A percentile compares a stretch with the other conserved stretches of the same genome.
Evolutionary conservation across 495 filamentous ascomycete species (phyloP).

Genomic region (Annulohypoxylon moriforme): DNA sequence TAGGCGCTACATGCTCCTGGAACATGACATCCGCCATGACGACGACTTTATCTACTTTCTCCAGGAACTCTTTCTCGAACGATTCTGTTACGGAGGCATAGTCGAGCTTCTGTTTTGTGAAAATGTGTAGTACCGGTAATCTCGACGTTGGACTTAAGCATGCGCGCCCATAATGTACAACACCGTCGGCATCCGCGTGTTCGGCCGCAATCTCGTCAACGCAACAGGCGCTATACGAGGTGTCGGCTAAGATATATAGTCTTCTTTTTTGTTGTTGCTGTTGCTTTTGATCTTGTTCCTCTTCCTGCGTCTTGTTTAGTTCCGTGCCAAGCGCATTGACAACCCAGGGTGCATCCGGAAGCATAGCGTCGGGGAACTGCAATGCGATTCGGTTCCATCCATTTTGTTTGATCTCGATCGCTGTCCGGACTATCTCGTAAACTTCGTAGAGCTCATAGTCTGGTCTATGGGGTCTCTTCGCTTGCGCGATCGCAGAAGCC

Average conservation of each 20-base stretch:
- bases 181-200: slow-evolving; percentile 88
- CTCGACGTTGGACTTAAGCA: slow-evolving; percentile 92
- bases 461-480: slow-evolving; percentile 57
- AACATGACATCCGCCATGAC: slow-evolving; percentile 93
- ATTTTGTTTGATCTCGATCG: slow-evolving; percentile 75
- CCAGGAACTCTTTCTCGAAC: slow-evolving; percentile 76
- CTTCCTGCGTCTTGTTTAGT: slow-evolving; percentile 55
- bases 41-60: slow-evolving; percentile 72
- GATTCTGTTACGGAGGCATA: slow-evolving; percentile 65
- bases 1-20: slow-evolving; percentile 69
- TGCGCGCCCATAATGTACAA: slow-evolving; percentile 93
- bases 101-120: slow-evolving; percentile 76
- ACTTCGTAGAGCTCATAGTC: slow-evolving; percentile 79
- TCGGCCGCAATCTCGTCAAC: slow-evolving; percentile 98
- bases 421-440: slow-evolving; percentile 89
- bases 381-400: slow-evolving; percentile 83
- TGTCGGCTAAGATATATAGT: slow-evolving; percentile 92
- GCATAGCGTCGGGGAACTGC: slow-evolving; percentile 94
- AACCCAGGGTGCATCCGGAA: slow-evolving; percentile 85
- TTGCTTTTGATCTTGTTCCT: slow-evolving; percentile 6
- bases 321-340: slow-evolving; percentile 73
- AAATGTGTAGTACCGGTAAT: slow-evolving; percentile 91
- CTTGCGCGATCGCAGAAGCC: slow-evolving; percentile 47
- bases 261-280: slow-evolving; percentile 47
- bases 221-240: slow-evolving; percentile 96